phyloP scores from a whole-genome alignment of 164 flowering plant genomes.

The Magnolia kwangsiensis region DNA sequence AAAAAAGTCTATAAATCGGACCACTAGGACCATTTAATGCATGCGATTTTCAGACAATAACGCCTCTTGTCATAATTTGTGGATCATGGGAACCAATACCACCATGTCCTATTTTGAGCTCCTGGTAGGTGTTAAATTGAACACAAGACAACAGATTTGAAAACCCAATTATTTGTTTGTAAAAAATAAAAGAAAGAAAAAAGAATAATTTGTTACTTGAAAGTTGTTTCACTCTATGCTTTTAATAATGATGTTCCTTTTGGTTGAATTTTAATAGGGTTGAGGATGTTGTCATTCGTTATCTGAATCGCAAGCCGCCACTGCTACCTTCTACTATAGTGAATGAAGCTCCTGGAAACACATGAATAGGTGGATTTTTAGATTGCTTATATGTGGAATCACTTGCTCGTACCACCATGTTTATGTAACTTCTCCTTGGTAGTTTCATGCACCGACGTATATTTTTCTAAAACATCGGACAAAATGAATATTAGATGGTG shows the following conservation, averaged over 20 bases:
- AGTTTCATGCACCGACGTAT: neutral
- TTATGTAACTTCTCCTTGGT: neutral
- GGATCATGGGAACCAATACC: too few species aligned
- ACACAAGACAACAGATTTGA: too few species aligned
- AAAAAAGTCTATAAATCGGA: too few species aligned
- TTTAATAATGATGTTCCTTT: slow-evolving; percentile 1
- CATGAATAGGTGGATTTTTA: slow-evolving; percentile 18
- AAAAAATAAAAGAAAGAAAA: neutral
- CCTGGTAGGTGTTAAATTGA: too few species aligned
- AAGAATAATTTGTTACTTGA: too few species aligned
- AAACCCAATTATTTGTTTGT: neutral
- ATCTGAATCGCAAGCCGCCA: slow-evolving; percentile 72
- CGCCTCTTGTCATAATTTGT: too few species aligned
- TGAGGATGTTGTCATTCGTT: slow-evolving; percentile 88
- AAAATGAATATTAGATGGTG: neutral
- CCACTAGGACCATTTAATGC: too few species aligned
- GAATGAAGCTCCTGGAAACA: slow-evolving; percentile 62
- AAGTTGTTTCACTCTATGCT: neutral
- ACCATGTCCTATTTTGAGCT: too few species aligned
- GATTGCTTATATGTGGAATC: neutral
- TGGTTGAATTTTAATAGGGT: slow-evolving; percentile 42
- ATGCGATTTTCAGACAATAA: too few species aligned
- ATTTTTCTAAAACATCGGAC: neutral
- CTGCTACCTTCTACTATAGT: slow-evolving; percentile 27
- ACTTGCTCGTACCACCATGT: neutral